Evolutionary conservation across 1,139 yeast genomes (phyloP), one percentile per base, ranked within the genome.

Genomic region (Diutina scorzettiae): DNA sequence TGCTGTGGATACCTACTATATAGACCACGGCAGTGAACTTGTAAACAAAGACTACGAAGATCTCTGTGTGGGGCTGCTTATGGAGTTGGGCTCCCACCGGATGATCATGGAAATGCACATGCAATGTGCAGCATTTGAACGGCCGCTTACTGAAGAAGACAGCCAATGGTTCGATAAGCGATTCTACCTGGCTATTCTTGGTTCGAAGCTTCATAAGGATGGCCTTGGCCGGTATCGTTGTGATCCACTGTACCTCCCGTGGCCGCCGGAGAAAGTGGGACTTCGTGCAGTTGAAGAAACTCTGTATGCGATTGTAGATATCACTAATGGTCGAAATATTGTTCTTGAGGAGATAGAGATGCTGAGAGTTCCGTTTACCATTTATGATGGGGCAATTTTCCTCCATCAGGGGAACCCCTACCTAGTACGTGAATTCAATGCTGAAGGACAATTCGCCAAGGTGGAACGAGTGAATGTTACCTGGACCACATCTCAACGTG

Each of bases 371-470:
- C 80, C 89, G 42, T 91, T 91, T 56, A 86, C 97, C 0, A 57
- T 91, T 1, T 93, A 93, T 56, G 97, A 91, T 57, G 99, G 98
- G 1, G 98, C 94, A 0, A 87, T 91, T 1, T 87, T 84, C 51
- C 72, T 91, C 41, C 97, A 91, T 54, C 97, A 91, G 58, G 99
- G 99, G 2, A 70, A 76, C 46, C 86, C 96, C 0, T 89, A 87
- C 54, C 57, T 93, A 30, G 89, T 93, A 0, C 75, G 81, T 44
- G 95, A 87, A 50, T 82, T 91, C 53, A 82, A 87, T 50, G 67
- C 82, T 0, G 84, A 83, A 27, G 81, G 76, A 12, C 71, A 69
- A 44, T 84, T 63, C 58, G 97, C 97, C 0, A 81, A 80, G 47
- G 96, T 89, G 2, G 80, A 77, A 50, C 62, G 95, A 44, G 96